Percentiles rank a stretch among this genome's conserved stretches.
These are phyloP conservation scores for Galeopsis tetrahit DNA, from an alignment of 257 asterid genomes.

Conservation along the genomic window DNA sequence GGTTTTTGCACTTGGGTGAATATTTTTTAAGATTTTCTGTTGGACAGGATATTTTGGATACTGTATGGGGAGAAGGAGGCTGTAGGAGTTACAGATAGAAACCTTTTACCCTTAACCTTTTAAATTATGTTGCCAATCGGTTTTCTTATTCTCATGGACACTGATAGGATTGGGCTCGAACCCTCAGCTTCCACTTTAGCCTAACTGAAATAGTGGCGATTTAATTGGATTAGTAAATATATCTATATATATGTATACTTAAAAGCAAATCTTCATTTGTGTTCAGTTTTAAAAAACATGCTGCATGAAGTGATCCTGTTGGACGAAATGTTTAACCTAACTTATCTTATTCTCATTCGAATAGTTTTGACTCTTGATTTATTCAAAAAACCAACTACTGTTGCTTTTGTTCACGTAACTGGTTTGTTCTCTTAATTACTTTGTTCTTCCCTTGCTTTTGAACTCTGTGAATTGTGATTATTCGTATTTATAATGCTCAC, in stretches of 20 bases:
- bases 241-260: not conserved
- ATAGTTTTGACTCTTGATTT: conserved; percentile 3
- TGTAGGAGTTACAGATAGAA: not conserved
- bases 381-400: not conserved
- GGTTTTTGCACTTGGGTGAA: not conserved
- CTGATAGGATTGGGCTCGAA: not conserved
- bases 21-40: not conserved
- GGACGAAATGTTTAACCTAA: not conserved
- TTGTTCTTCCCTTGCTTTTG: conserved; percentile 20
- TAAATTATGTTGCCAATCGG: not conserved
- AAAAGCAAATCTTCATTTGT: not conserved
- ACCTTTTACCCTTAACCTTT: not conserved
- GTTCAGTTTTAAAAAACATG: not conserved
- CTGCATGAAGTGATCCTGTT: conserved; percentile 5
- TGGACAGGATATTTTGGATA: not conserved
- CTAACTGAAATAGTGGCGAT: not conserved
- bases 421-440: not conserved
- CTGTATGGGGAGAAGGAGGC: conserved; percentile 3
- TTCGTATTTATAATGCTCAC: conserved; percentile 23
- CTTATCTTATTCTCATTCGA: conserved; percentile 8
- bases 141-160: not conserved
- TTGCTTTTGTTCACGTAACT: conserved; percentile 4
- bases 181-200: not conserved
- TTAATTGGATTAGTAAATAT: not conserved
- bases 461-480: not conserved